Conservation (phyloP, 1,139 yeast genomes). For the Pichia sp. region DNA sequence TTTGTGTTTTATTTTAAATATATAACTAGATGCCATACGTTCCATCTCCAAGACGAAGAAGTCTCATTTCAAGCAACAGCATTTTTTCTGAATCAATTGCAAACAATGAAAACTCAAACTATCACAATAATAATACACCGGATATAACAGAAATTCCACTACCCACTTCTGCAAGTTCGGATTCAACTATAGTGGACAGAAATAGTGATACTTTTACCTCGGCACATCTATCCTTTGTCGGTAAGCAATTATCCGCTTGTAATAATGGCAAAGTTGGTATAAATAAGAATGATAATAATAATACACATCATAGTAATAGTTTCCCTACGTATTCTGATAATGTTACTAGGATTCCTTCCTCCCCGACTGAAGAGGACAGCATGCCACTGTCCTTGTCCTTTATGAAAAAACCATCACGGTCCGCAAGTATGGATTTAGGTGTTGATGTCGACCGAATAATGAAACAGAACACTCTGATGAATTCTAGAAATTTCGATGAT, state of each 20-base stretch:
- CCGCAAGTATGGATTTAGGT: constrained; percentile 16
- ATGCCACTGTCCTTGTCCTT: constrained; percentile 27
- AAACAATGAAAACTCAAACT: background rate
- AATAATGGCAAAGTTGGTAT: background rate
- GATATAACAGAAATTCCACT: background rate
- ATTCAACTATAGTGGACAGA: background rate
- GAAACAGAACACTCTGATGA: constrained; percentile 27
- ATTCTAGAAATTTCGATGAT: constrained; percentile 13
- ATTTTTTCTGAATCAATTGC: background rate
- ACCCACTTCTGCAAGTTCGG: background rate
- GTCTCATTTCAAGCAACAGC: background rate
- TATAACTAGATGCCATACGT: constrained; percentile 15
- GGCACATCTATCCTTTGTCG: background rate
- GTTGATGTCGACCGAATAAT: constrained; percentile 21
- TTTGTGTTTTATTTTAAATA: too few relatives aligned
- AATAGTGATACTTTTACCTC: background rate
- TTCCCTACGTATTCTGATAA: background rate
- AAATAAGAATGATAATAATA: background rate
- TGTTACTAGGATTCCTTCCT: background rate
- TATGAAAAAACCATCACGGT: constrained; percentile 26
- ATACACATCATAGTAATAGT: background rate
- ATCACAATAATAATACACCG: background rate
- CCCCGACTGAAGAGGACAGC: constrained; percentile 15
- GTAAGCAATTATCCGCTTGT: background rate
- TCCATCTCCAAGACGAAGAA: constrained; percentile 10